phyloP scores from a whole-genome alignment of 495 filamentous ascomycete species.

The Saxophila tyrrhenica region DNA sequence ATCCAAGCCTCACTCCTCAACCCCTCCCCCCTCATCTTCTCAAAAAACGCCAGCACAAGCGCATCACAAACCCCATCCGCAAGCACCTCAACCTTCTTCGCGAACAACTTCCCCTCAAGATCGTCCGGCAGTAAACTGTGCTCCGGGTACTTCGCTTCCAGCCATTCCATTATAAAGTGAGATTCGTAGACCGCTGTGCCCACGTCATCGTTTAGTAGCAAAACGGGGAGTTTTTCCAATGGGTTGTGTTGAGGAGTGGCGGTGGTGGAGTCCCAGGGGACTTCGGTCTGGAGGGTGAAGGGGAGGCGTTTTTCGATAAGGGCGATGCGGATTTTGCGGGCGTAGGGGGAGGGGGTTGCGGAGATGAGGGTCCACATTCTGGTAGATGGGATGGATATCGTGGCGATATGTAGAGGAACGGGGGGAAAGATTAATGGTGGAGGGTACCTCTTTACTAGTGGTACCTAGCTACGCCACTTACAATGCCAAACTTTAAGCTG shows the following conservation, averaged over 20 bases:
- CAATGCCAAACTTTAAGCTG: no score
- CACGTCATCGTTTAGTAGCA: slow-evolving; percentile 15
- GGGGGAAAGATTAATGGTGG: no score
- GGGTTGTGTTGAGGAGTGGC: slow-evolving; percentile 21
- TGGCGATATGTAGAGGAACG: no score
- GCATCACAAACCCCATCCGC: slow-evolving; percentile 22
- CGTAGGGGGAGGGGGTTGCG: slow-evolving; percentile 18
- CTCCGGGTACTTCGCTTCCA: slow-evolving; percentile 19
- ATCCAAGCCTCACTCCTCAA: slow-evolving; percentile 18
- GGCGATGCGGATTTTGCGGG: slow-evolving; percentile 19
- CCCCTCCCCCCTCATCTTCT: slow-evolving; percentile 15
- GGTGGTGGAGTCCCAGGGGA: slow-evolving; percentile 22
- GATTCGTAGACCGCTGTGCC: slow-evolving; percentile 16
- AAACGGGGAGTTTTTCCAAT: slow-evolving; percentile 22
- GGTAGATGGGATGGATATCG: no score
- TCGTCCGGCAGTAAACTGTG: slow-evolving; percentile 13
- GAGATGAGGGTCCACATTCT: slow-evolving; percentile 11
- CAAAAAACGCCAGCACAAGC: slow-evolving; percentile 21
- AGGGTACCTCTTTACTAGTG: no score
- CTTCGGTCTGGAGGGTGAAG: slow-evolving; percentile 22
- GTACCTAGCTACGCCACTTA: no score
- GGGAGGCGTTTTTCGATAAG: slow-evolving; percentile 18
- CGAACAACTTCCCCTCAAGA: slow-evolving; percentile 15
- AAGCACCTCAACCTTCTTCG: slow-evolving; percentile 21
- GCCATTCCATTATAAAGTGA: slow-evolving; percentile 20